Conservation (phyloP, 257 asterid species). For the Salvia miltiorrhiza region DNA sequence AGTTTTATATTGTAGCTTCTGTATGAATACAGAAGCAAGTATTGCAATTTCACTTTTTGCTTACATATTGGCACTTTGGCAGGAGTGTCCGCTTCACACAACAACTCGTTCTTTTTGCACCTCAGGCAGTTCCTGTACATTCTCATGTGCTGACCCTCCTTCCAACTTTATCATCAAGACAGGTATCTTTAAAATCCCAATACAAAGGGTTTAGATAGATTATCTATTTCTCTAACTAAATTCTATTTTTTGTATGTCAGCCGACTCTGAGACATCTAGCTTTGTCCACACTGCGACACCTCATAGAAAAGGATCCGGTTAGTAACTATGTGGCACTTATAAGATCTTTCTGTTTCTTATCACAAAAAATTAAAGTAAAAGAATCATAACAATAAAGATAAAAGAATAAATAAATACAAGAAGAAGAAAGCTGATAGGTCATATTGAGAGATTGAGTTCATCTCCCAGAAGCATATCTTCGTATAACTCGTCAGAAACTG, state of each 20-base stretch:
- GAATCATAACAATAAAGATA: background rate
- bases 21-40: background rate
- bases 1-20: background rate
- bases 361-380: background rate
- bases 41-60: slow-evolving; percentile 17
- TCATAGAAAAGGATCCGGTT: slow-evolving; percentile 97
- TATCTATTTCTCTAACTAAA: slow-evolving; percentile 23
- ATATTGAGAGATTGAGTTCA: slow-evolving; percentile 1
- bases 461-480: slow-evolving; percentile 5
- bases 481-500: background rate
- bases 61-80: slow-evolving; percentile 27
- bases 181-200: slow-evolving; percentile 44
- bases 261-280: slow-evolving; percentile 93
- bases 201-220: slow-evolving; percentile 12
- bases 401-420: background rate
- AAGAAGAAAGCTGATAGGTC: background rate
- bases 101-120: slow-evolving; percentile 97
- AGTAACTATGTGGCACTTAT: slow-evolving; percentile 32
- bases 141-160: slow-evolving; percentile 90
- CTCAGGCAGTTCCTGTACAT: slow-evolving; percentile 94
- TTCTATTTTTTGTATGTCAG: slow-evolving; percentile 46
- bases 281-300: slow-evolving; percentile 92
- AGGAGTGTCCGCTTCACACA: slow-evolving; percentile 96
- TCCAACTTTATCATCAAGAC: slow-evolving; percentile 93
- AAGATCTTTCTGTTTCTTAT: background rate